Evolutionary conservation across 495 filamentous ascomycete species (phyloP), one percentile per base, ranked within the genome.

Genomic region (Trichoderma gamsii): DNA sequence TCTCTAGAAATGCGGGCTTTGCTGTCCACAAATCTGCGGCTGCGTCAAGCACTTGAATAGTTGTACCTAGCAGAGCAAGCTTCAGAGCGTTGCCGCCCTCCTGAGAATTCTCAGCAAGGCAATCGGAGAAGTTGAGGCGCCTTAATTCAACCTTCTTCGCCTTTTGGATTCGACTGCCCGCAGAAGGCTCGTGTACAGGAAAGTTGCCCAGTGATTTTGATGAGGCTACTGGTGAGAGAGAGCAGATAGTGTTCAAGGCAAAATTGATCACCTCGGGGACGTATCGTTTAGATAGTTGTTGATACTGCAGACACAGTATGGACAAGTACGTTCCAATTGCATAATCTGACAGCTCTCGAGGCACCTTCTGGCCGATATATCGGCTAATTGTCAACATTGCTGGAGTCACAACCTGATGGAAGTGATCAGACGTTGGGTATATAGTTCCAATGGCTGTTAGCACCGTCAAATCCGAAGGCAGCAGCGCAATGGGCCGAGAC

Each of bases 391-490:
- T 85, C 8, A 97, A 84, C 73, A 91, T 89, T 1, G 94, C 90
- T 0, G 95, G 95, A 5, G 95, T 98, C 63, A 90, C 87, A 18
- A 98, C 90, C 67, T 92, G 89, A 71, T 98, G 95, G 77, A 97
- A 98, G 76, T 97, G 92, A 78, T 99, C 95, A 0, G 92, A 96
- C 0, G 96, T 97, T 6, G 96, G 92, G 75, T 96, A 99, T 69
- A 94, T 90, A 9, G 88, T 86, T 38, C 86, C 86, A 71, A 97
- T 85, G 0, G 92, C 92, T 1, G 92, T 93, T 49, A 99, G 78
- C 32, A 96, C 75, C 12, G 93, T 76, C 27, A 98, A 81, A 74
- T 98, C 93, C 4, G 91, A 90, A 12, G 88, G 82, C 2, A 81
- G 86, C 13, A 89, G 86, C 21, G 79, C 81, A 63, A 87, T 79